These are phyloP conservation scores for Beauveria varroae DNA, from an alignment of 2,329 filamentous ascomycete species.

Conservation along the genomic window DNA sequence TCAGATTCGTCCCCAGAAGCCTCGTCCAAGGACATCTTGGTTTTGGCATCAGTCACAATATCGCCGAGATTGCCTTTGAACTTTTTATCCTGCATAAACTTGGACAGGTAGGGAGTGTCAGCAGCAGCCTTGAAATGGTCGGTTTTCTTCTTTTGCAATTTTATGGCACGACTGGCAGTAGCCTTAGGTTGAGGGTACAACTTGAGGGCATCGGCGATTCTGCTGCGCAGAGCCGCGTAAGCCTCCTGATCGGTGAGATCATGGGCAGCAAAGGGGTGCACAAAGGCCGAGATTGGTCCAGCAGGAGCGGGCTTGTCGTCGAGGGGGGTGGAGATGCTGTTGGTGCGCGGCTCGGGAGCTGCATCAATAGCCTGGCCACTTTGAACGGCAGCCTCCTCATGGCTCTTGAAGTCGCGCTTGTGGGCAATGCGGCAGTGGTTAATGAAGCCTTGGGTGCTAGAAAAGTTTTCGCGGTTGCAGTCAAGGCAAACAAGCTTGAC, in stretches of 20 bases:
- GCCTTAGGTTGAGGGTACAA: slow-evolving; percentile 45
- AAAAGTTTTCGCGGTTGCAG: slow-evolving; percentile 85
- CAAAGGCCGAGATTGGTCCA: slow-evolving; percentile 16
- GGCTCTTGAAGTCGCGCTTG: slow-evolving; percentile 86
- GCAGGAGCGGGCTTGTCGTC: slow-evolving; percentile 11
- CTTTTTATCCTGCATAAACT: slow-evolving; percentile 54
- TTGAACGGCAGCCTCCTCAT: slow-evolving; percentile 84
- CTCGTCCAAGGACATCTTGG: slow-evolving; percentile 42
- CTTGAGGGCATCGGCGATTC: slow-evolving; percentile 47
- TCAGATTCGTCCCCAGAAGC: slow-evolving; percentile 50
- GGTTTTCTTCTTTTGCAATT: slow-evolving; percentile 20
- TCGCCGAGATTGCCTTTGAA: slow-evolving; percentile 53
- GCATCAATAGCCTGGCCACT: slow-evolving; percentile 74
- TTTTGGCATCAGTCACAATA: slow-evolving; percentile 52
- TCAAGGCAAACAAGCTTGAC: slow-evolving; percentile 88
- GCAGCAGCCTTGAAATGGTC: slow-evolving; percentile 37
- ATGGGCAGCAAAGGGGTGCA: slow-evolving; percentile 26
- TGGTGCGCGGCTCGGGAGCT: slow-evolving; percentile 14
- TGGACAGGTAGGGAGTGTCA: slow-evolving; percentile 60
- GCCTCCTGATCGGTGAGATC: slow-evolving; percentile 48
- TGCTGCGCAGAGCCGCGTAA: slow-evolving; percentile 41
- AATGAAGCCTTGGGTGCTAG: slow-evolving; percentile 97
- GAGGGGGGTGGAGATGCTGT: not conserved
- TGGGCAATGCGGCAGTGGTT: slow-evolving; percentile 98
- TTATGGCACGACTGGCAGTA: slow-evolving; percentile 34